Conservation (phyloP, 139 green algal genomes). For the Tetraselmis chui region DNA sequence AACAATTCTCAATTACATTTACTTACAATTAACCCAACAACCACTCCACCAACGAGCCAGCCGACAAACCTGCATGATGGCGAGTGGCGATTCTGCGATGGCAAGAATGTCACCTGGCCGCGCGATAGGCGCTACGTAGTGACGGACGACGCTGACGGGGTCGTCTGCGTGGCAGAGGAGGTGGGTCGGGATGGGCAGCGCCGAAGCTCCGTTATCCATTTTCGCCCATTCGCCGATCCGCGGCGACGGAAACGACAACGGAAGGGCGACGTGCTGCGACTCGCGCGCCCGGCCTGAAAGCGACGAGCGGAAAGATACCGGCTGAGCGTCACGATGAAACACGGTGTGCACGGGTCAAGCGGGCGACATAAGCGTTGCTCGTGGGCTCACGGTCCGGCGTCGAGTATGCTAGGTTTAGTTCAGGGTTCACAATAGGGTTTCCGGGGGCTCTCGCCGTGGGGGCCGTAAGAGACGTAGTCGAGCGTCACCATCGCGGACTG, state of each 20-base stretch:
- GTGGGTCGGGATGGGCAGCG: constrained; percentile 34
- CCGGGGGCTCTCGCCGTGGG: too few species aligned
- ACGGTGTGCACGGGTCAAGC: too few species aligned
- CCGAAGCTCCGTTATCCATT: not conserved
- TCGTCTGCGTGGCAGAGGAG: constrained; percentile 45
- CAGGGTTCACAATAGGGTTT: too few species aligned
- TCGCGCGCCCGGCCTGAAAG: constrained; percentile 1
- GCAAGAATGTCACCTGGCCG: constrained; percentile 7
- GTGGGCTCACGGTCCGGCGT: too few species aligned
- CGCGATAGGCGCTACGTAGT: constrained; percentile 8
- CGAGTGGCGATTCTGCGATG: constrained; percentile 12
- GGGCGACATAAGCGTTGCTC: too few species aligned
- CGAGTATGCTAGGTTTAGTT: too few species aligned
- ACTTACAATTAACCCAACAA: too few species aligned
- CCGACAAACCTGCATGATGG: constrained; percentile 20
- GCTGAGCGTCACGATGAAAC: too few species aligned
- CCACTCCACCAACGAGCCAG: too few species aligned
- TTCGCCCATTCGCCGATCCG: not conserved
- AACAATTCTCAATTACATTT: too few species aligned
- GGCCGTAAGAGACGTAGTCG: constrained; percentile 26
- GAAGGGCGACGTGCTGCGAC: constrained; percentile 23
- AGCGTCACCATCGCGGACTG: constrained; percentile 7
- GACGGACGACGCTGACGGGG: constrained; percentile 20
- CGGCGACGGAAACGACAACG: constrained; percentile 13
- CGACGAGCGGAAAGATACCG: too few species aligned